Evolutionary conservation across 176 grass and related monocot species (phyloP), one percentile per base, ranked within the genome.

Genomic region (Aegilops tauschii): DNA sequence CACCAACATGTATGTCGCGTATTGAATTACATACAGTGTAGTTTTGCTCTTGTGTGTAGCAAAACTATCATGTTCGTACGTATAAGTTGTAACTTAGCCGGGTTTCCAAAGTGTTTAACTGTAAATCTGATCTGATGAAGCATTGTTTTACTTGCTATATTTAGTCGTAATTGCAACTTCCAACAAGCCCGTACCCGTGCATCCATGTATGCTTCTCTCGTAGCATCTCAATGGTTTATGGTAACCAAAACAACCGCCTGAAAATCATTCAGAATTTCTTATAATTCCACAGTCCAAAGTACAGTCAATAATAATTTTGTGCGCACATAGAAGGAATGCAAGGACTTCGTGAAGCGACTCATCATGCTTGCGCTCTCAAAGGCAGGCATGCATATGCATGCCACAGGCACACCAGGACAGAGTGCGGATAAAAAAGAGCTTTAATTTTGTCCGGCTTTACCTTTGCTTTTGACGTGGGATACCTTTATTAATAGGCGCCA

Each of bases 391-490:
- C 6, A 76, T 29, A 63, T 4, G 23, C 23, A 25, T 25, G 23
- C 23, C 12, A 74, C 73, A 72, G 73, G 31, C 16, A 78, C 23
- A 27, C 80, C 40, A 74, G 23, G 23, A 25, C 23, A 25, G 27
- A 28, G 25, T 52, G 61, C 36, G 20, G 69, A 81, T 61, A 14
- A 62, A 70, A 87, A 91, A 88, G 81, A 64, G 63, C 86, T 88
- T 91, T 91, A 75, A 8, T 77, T n/a, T 80, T 63, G 37, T n/a
- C 29, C 69, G 40, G 61, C 85, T 91, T 88, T 91, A 62, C 74
- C 75, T 84, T 84, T 82, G 45, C 63, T 82, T 90, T 90, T 65
- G 73, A 42, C 67, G 80, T 74, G 89, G 74, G 29, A 20, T 80
- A 61, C 5, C 89, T 85, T 91, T 88, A 32, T 83, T 88, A 64